These are phyloP conservation scores for Salvia hispanica DNA, from an alignment of 257 asterid species.

Conservation along the genomic window DNA sequence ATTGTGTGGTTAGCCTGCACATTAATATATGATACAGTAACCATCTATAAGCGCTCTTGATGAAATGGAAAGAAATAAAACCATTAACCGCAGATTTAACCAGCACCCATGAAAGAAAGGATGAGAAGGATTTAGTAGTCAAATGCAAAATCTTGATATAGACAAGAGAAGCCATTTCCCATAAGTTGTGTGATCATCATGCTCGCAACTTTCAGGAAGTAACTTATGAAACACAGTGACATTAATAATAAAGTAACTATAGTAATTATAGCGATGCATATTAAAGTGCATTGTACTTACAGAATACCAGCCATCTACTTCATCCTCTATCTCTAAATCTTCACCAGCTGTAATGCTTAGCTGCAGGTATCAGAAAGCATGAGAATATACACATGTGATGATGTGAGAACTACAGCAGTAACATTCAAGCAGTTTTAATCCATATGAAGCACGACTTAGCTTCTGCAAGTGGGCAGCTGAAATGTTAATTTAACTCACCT, in stretches of 20 bases:
- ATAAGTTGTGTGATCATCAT: too few relatives aligned
- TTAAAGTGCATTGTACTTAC: constrained; percentile 57
- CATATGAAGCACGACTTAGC: background rate
- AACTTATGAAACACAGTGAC: too few relatives aligned
- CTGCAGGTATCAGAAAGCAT: constrained; percentile 51
- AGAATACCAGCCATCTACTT: constrained; percentile 99
- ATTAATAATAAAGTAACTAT: too few relatives aligned
- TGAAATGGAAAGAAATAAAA: too few relatives aligned
- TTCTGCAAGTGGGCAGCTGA: constrained; percentile 3
- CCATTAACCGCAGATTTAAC: too few relatives aligned
- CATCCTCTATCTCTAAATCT: constrained; percentile 90
- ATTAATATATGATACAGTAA: background rate
- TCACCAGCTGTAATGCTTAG: constrained; percentile 90
- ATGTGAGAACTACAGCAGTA: constrained; percentile 26
- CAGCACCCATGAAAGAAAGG: too few relatives aligned
- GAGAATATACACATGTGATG: constrained; percentile 29
- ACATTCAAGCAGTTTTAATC: constrained; percentile 23
- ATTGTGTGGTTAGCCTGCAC: too few relatives aligned
- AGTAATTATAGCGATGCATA: background rate
- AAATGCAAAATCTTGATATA: too few relatives aligned
- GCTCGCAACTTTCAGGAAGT: too few relatives aligned
- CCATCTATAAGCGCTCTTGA: too few relatives aligned
- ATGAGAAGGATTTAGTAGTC: too few relatives aligned
- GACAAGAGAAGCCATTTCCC: too few relatives aligned
- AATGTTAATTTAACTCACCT: constrained; percentile 48